phyloP scores from a whole-genome alignment of 257 asterid genomes.

The Jacaranda copaia region DNA sequence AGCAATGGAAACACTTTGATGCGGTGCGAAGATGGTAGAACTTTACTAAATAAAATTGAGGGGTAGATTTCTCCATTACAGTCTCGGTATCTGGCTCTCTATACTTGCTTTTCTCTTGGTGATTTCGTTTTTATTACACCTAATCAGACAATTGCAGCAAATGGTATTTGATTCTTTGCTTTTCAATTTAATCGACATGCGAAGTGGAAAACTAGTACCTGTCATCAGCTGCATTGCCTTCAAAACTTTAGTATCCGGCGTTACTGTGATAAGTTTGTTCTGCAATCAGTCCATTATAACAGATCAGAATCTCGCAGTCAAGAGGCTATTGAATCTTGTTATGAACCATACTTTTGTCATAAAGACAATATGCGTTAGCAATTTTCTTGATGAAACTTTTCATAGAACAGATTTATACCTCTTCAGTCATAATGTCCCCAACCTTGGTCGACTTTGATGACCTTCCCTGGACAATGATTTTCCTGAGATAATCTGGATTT shows the following conservation, averaged over 20 bases:
- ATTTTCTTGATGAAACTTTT: not conserved
- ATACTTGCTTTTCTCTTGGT: no score
- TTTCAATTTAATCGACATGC: not conserved
- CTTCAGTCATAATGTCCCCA: conserved; percentile 99
- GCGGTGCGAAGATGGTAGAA: no score
- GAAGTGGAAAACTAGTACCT: conserved; percentile 47
- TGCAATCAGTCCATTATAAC: conserved; percentile 44
- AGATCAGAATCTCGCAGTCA: conserved; percentile 19
- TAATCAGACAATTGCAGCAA: not conserved
- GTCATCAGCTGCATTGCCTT: conserved; percentile 98
- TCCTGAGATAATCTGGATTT: conserved; percentile 86
- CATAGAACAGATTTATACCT: conserved; percentile 51
- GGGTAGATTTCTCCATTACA: no score
- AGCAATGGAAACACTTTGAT: no score
- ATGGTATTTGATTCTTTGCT: not conserved
- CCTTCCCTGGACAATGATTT: conserved; percentile 93
- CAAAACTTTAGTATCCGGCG: conserved; percentile 85
- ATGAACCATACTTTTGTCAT: not conserved
- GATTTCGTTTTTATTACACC: no score
- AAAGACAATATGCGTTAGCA: not conserved
- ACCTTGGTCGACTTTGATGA: conserved; percentile 96
- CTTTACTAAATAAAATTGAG: no score
- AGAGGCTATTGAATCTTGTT: not conserved
- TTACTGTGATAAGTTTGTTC: conserved; percentile 91
- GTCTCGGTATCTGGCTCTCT: no score